phyloP scores from a whole-genome alignment of 2,329 filamentous ascomycete genomes.

The Claviceps quebecensis region DNA sequence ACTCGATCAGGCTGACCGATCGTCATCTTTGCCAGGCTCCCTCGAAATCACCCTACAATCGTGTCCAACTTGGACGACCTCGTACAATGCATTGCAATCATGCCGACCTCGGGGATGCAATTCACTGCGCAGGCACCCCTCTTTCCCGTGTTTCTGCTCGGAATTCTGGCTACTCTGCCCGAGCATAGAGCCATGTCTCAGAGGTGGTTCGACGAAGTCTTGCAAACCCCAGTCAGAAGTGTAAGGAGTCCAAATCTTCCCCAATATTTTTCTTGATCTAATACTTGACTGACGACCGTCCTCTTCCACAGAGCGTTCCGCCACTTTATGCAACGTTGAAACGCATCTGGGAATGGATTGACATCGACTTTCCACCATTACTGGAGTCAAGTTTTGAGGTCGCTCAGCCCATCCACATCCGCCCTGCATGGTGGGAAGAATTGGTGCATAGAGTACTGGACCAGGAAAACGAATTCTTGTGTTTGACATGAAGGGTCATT shows the following conservation, averaged over 20 bases:
- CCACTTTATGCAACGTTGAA: slow-evolving; percentile 21
- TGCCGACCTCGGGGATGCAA: slow-evolving; percentile 26
- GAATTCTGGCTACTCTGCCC: slow-evolving; percentile 18
- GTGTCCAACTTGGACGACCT: slow-evolving; percentile 18
- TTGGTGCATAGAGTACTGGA: slow-evolving; percentile 20
- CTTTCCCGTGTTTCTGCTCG: slow-evolving; percentile 27
- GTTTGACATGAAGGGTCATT: slow-evolving; percentile 19
- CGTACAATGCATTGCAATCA: slow-evolving; percentile 23
- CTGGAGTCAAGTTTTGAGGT: slow-evolving; percentile 7
- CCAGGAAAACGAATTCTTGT: slow-evolving; percentile 21
- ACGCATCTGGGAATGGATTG: slow-evolving; percentile 23
- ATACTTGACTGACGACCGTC: background rate
- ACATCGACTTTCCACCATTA: slow-evolving; percentile 12
- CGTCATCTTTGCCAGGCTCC: slow-evolving; percentile 15
- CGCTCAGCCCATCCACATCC: slow-evolving; percentile 14
- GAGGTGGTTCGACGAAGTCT: slow-evolving; percentile 23
- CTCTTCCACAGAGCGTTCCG: slow-evolving; percentile 22
- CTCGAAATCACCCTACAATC: slow-evolving; percentile 23
- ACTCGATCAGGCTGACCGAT: background rate
- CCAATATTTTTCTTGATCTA: background rate
- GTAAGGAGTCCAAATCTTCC: slow-evolving; percentile 16
- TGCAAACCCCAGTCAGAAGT: slow-evolving; percentile 23
- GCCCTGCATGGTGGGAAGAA: slow-evolving; percentile 26
- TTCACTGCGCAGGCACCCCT: slow-evolving; percentile 29
- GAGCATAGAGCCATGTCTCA: slow-evolving; percentile 17